These are phyloP conservation scores for Mycena sp. DNA, from an alignment of 1,284 basidiomycete genomes.

Conservation along the genomic window DNA sequence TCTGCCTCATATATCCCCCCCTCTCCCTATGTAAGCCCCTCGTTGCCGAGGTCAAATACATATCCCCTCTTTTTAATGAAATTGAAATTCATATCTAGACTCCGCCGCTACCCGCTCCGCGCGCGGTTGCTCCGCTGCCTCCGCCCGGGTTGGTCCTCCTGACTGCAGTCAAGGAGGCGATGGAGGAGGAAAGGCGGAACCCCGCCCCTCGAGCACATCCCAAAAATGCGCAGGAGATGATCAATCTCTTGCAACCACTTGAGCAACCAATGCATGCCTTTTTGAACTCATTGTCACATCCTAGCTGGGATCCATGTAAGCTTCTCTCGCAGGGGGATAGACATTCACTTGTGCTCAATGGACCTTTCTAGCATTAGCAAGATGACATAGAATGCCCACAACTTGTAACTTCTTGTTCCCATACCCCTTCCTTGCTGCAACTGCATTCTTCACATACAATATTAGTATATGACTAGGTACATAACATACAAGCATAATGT, in stretches of 20 bases:
- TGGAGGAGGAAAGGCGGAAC: neutral
- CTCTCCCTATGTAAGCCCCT: no score
- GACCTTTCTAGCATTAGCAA: neutral
- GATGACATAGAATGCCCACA: neutral
- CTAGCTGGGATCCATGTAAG: neutral
- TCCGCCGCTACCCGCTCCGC: no score
- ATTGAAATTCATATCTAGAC: no score
- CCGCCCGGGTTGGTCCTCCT: neutral
- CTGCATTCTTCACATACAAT: neutral
- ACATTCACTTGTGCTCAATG: neutral
- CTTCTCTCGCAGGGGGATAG: neutral
- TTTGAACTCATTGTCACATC: neutral
- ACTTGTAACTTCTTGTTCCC: no score
- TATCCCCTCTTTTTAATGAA: no score
- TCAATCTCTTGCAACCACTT: neutral
- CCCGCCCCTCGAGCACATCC: neutral
- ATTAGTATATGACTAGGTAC: neutral
- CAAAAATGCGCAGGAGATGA: constrained; percentile 1
- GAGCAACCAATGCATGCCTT: neutral
- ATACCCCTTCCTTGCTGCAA: neutral
- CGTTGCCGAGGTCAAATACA: no score
- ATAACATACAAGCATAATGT: neutral
- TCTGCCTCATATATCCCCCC: no score
- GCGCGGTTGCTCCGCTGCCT: neutral
- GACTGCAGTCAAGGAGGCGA: neutral